Evolutionary conservation across 1,284 basidiomycete genomes (phyloP).

Genomic region (Austroboletus niveus): DNA sequence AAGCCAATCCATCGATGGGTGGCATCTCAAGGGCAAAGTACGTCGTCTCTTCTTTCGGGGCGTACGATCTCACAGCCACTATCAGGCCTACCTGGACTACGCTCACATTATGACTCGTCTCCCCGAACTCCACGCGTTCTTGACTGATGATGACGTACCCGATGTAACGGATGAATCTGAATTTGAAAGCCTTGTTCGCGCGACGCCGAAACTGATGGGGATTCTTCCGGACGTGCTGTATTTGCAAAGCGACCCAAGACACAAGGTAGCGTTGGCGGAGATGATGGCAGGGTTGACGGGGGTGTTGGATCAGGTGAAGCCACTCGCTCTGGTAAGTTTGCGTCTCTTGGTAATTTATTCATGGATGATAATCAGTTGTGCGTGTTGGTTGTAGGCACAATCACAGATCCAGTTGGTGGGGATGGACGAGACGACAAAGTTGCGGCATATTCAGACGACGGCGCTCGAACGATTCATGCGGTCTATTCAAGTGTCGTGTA

Average conservation of each 20-base stretch:
- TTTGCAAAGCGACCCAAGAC: slow-evolving; percentile 48
- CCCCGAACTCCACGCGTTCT: slow-evolving; percentile 52
- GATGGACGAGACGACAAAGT: slow-evolving; percentile 47
- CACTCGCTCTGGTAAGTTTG: slow-evolving; percentile 56
- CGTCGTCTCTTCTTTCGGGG: slow-evolving; percentile 15
- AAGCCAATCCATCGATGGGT: slow-evolving; percentile 63
- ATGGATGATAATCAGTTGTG: not conserved
- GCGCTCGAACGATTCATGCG: slow-evolving; percentile 47
- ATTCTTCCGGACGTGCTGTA: slow-evolving; percentile 69
- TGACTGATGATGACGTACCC: slow-evolving; percentile 41
- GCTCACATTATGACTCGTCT: slow-evolving; percentile 61
- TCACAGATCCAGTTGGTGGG: slow-evolving; percentile 42
- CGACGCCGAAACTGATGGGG: slow-evolving; percentile 65
- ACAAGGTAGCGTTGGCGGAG: slow-evolving; percentile 49
- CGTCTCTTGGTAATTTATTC: not conserved
- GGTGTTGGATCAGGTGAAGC: slow-evolving; percentile 57
- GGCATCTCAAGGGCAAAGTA: slow-evolving; percentile 81
- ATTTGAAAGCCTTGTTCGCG: slow-evolving; percentile 58
- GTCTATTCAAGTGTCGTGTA: slow-evolving; percentile 32
- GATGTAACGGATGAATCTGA: slow-evolving; percentile 51
- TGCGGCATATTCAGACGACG: slow-evolving; percentile 52
- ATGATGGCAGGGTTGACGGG: slow-evolving; percentile 68
- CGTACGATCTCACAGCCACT: slow-evolving; percentile 7
- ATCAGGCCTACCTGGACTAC: slow-evolving; percentile 69
- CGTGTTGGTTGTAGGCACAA: slow-evolving; percentile 34